Evolutionary conservation across 306 rosid species (phyloP), one percentile per base, ranked within the genome.

Genomic region (Medicago lupulina): DNA sequence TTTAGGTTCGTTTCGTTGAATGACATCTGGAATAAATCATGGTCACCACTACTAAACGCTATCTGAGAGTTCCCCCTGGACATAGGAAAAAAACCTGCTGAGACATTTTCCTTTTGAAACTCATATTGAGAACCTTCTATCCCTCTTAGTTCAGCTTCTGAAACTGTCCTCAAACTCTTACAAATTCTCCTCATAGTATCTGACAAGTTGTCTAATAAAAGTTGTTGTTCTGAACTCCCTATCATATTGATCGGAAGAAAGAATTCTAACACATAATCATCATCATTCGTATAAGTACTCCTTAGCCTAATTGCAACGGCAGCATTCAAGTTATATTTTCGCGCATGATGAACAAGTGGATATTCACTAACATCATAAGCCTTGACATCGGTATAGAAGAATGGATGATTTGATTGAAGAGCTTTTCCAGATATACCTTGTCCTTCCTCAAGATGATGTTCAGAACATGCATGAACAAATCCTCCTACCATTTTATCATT

Each of bases 351-450:
- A 71, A 92, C 99, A 38, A 95, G 88, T 14, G 97, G 97, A 85
- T 90, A 92, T 53, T 95, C 96, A 67, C 69, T 75, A 72, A 95
- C 81, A 80, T 95, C 88, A 82, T 85, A 92, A 70, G 84, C 58
- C 85, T 95, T 95, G 79, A 95, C 97, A 73, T 95, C 97, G 23
- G 90, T 85, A 57, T 79, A 83, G 85, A 95, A 95, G 83, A 90
- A 87, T 11, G 99, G 97, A 71, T 85, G 90, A 87, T 88, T 95
- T 57, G 99, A 95, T 77, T 84, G 92, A 81, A 90, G 95, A 70
- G 99, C 97, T 83, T 95, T 95, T 64, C 99, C 99, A 49, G 90
- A 95, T 80, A 90, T 73, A 79, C 97, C 97, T 71, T 95, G 95
- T 44, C 97, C 97, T 85, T 86, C 91, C 85, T 89, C 97, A 40